A percentile compares a stretch with the other conserved stretches of the same genome.
Evolutionary conservation across 352 stramenopile species (phyloP).

Genomic region (Globisporangium iwayamae): DNA sequence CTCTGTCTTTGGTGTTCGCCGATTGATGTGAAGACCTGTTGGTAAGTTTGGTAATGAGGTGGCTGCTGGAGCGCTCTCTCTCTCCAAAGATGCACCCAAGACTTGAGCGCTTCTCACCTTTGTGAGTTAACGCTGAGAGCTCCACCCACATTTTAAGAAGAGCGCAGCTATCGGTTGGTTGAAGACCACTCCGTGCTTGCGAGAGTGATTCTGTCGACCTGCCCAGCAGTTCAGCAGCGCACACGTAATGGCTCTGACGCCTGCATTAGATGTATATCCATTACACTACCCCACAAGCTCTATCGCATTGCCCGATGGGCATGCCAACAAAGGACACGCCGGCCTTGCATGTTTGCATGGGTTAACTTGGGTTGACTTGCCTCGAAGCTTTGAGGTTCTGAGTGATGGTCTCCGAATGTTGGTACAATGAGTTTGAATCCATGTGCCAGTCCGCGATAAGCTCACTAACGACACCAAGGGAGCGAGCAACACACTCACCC

Average conservation of each 20-base stretch:
- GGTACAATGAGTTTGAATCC: background rate
- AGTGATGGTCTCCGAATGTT: background rate
- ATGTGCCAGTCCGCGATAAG: background rate
- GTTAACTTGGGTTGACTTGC: background rate
- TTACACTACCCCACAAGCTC: background rate
- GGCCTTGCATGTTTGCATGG: background rate
- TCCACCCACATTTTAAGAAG: background rate
- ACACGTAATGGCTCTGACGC: background rate
- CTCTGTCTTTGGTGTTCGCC: background rate
- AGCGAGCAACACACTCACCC: background rate
- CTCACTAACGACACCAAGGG: background rate
- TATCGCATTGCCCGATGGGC: background rate
- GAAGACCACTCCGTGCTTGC: background rate
- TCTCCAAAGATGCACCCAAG: background rate
- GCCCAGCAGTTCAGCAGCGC: background rate
- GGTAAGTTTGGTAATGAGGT: constrained; percentile 16
- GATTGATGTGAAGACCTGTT: constrained; percentile 2
- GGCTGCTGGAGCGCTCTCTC: background rate
- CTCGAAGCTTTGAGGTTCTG: background rate
- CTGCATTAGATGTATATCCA: background rate
- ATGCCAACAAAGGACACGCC: background rate
- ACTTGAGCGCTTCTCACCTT: background rate
- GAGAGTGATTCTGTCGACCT: background rate
- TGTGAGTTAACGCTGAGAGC: background rate
- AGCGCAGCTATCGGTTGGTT: background rate